Evolutionary conservation across 176 grass and related monocot genomes (phyloP).

Genomic region (Paspalum notatum): DNA sequence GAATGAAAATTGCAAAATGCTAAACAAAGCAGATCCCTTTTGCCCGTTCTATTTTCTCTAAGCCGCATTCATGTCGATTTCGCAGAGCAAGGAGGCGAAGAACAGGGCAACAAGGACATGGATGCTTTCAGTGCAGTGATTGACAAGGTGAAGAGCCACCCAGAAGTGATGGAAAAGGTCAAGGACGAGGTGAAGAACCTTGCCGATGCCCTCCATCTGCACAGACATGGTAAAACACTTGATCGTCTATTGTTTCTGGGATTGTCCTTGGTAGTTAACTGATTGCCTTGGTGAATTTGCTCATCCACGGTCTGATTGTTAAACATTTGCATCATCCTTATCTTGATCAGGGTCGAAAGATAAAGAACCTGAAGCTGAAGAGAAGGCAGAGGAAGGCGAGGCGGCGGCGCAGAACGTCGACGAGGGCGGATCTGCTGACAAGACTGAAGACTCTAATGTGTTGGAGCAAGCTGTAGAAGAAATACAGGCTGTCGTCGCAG

Average conservation of each 20-base stretch:
- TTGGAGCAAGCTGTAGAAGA: constrained; percentile 43
- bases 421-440: constrained; percentile 16
- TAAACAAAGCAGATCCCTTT: neutral
- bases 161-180: constrained; percentile 48
- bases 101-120: constrained; percentile 46
- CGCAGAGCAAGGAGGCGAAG: constrained; percentile 41
- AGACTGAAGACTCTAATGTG: constrained; percentile 19
- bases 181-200: constrained; percentile 42
- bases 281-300: constrained; percentile 3
- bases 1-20: constrained; percentile 7
- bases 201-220: constrained; percentile 37
- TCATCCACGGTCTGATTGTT: neutral
- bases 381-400: constrained; percentile 29
- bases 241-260: neutral
- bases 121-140: constrained; percentile 41
- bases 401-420: neutral
- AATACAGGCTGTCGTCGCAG: constrained; percentile 42
- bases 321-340: constrained; percentile 15
- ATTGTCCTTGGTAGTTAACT: neutral
- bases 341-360: constrained; percentile 34
- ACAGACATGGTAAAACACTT: constrained; percentile 43
- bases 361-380: constrained; percentile 26
- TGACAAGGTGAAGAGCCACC: constrained; percentile 48
- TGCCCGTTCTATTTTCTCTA: neutral
- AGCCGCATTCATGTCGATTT: neutral